Conservation (phyloP, 768 basidiomycete species). For the Agaricus bisporus region DNA sequence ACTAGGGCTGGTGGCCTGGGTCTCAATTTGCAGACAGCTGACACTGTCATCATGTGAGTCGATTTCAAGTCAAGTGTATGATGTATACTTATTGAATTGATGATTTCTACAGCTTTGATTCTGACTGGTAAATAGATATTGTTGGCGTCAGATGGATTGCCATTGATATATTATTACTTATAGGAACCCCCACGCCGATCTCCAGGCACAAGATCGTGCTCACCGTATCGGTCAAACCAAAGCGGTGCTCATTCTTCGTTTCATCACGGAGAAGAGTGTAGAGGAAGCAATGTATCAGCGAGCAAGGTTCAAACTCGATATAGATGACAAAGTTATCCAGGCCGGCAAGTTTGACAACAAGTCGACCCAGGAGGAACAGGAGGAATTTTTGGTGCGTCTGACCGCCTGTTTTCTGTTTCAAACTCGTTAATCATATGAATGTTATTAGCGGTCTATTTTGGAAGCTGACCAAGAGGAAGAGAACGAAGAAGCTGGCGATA, state of each 20-base stretch:
- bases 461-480: slow-evolving; percentile 89
- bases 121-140: slow-evolving; percentile 42
- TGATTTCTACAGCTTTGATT: slow-evolving; percentile 54
- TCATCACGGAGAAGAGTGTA: slow-evolving; percentile 97
- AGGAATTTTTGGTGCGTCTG: slow-evolving; percentile 80
- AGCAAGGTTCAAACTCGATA: slow-evolving; percentile 93
- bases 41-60: slow-evolving; percentile 90
- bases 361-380: slow-evolving; percentile 95
- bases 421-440: slow-evolving; percentile 6
- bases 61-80: not conserved
- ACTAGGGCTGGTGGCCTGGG: slow-evolving; percentile 92
- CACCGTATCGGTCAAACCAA: slow-evolving; percentile 99
- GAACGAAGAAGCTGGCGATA: slow-evolving; percentile 85
- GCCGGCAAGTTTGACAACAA: slow-evolving; percentile 99
- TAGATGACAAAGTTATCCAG: slow-evolving; percentile 99
- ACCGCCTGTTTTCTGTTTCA: not conserved
- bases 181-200: slow-evolving; percentile 94
- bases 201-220: slow-evolving; percentile 98
- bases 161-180: slow-evolving; percentile 23
- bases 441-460: slow-evolving; percentile 73
- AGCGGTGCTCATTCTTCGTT: slow-evolving; percentile 91
- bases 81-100: slow-evolving; percentile 7
- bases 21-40: slow-evolving; percentile 92
- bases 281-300: slow-evolving; percentile 97
- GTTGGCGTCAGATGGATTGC: slow-evolving; percentile 14